Conservation (phyloP, 208 protist genomes). For the Crithidia sp. region DNA sequence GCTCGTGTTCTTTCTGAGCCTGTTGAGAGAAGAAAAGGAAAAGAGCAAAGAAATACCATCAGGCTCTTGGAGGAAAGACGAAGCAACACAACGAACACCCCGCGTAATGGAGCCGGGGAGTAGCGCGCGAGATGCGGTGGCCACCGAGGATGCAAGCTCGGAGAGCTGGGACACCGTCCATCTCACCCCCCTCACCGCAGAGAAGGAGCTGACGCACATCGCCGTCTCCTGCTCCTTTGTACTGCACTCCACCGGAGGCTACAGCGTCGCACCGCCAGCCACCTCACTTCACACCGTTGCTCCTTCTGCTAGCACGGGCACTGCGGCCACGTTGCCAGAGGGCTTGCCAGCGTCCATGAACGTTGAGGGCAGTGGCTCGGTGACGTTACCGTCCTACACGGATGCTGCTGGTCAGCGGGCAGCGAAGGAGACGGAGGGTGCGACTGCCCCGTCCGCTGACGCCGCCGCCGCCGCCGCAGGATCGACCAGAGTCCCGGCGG, state of each 20-base stretch:
- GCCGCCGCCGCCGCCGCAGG: neutral
- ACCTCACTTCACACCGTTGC: constrained; percentile 8
- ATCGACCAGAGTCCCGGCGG: neutral
- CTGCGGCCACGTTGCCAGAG: neutral
- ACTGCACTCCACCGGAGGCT: constrained; percentile 1
- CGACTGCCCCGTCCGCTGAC: neutral
- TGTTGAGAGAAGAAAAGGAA: neutral
- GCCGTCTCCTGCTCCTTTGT: constrained; percentile 21
- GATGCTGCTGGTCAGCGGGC: too few relatives aligned
- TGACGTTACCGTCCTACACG: neutral
- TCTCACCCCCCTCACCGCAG: constrained; percentile 11
- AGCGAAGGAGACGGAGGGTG: neutral
- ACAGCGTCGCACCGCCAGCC: neutral
- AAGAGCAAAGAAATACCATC: neutral
- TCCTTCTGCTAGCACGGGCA: neutral
- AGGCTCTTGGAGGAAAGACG: neutral
- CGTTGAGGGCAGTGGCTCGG: too few relatives aligned
- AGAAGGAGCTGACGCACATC: constrained; percentile 12
- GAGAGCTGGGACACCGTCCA: constrained; percentile 25
- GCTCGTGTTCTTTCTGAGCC: too few relatives aligned
- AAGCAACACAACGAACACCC: neutral
- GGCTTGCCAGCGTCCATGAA: too few relatives aligned
- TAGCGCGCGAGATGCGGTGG: neutral
- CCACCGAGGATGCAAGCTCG: constrained; percentile 1
- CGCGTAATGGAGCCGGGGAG: neutral